phyloP scores from a whole-genome alignment of 768 basidiomycete genomes.

The Dacryopinax spathularia region DNA sequence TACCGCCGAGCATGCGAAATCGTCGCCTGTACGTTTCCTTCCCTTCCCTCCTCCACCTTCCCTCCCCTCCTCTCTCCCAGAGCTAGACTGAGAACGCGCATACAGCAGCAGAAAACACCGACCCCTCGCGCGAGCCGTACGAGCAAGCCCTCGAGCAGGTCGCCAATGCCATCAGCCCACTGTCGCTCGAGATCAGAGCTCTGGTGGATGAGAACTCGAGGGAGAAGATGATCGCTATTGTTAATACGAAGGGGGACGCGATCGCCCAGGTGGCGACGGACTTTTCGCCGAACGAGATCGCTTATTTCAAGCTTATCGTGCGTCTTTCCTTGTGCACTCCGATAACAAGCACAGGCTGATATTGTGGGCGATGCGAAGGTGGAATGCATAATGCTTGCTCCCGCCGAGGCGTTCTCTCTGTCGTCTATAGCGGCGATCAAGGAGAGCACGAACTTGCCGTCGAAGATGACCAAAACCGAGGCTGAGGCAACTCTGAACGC shows the following conservation, averaged over 20 bases:
- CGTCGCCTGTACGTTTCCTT: constrained; percentile 40
- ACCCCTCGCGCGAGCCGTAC: constrained; percentile 39
- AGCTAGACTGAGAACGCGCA: too few species aligned
- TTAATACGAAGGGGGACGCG: constrained; percentile 67
- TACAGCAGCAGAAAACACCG: constrained; percentile 40
- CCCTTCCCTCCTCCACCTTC: too few species aligned
- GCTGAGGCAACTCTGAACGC: constrained; percentile 58
- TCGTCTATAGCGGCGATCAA: constrained; percentile 65
- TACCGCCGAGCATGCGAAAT: constrained; percentile 55
- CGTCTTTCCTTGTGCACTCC: constrained; percentile 17
- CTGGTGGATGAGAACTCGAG: constrained; percentile 52
- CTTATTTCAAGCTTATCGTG: constrained; percentile 73
- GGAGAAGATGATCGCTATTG: constrained; percentile 51
- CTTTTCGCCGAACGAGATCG: constrained; percentile 62
- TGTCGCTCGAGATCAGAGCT: constrained; percentile 60
- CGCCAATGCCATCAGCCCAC: constrained; percentile 47
- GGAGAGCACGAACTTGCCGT: constrained; percentile 41
- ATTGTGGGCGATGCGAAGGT: constrained; percentile 48
- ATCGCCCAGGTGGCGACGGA: constrained; percentile 76
- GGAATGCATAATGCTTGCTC: constrained; percentile 75
- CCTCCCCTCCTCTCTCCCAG: too few species aligned
- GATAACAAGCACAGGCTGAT: not conserved
- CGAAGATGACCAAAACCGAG: constrained; percentile 40
- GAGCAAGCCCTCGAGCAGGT: constrained; percentile 43
- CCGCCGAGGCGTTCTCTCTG: constrained; percentile 56